Evolutionary conservation across 768 basidiomycete species (phyloP), one percentile per base, ranked within the genome.

Genomic region (Pleurotus tuoliensis): DNA sequence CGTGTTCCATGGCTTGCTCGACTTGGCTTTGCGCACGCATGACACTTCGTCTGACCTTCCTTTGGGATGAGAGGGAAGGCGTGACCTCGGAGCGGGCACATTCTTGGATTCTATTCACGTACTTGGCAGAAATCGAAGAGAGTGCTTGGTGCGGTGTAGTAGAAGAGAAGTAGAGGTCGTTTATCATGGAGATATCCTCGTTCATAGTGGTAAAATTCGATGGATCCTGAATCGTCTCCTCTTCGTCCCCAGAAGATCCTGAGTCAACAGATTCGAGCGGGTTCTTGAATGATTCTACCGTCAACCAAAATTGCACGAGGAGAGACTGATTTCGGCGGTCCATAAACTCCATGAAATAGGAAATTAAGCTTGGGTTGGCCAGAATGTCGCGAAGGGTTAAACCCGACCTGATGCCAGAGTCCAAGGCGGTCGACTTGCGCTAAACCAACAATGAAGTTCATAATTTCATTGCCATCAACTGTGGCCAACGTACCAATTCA

Each of bases 281-380:
- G 62, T 96, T 93, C 73, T 98, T 98, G 80, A 98, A 96, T 57
- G 92, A 93, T 72, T 99, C 94, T 2, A 98, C 92, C 0, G 94
- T 93, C 1, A 98, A 76, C 96, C 96, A 98, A 71, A 98, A 99
- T 61, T 98, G 96, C 3, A 97, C 92, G 8, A 93, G 83, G 11
- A 92, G 66, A 11, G 94, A 90, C 27, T 89, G 84, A 58, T 85
- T 80, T 6, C 90, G 83, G 12, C 97, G 83, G 62, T 98, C 97
- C 92, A 98, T 95, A 64, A 92, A 97, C 73, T 99, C 97, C 87
- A 98, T 94, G 73, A 96, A 92, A 68, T 97, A 96, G 2, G 92
- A 93, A 2, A 98, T 80, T 0, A 94, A 93, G 38, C 86, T 88
- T 0, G 96, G 95, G 62, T 93, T 94, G 20, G 86, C 76, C 3